Base-by-base conservation (phyloP, 2,329 filamentous ascomycete species). In the Scedosporium apiospermum region DNA sequence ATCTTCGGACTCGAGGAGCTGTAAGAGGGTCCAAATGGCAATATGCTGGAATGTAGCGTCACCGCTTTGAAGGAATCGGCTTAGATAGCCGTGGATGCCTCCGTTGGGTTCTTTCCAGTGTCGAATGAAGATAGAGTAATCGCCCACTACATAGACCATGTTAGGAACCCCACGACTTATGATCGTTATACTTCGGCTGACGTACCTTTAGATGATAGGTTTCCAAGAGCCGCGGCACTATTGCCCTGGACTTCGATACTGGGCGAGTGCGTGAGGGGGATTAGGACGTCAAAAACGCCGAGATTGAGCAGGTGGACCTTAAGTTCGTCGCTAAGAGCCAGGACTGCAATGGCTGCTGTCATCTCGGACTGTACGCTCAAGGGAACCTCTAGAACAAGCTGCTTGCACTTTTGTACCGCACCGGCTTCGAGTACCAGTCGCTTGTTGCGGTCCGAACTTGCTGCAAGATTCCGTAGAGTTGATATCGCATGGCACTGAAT, bases 401-500 rank as follows among this genome's bases (percentile, higher is more conserved):
- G 91, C 77, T 97, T 98, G 86, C 95, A 99, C 75, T 98, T 98
- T 73, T 98, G 92, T 46, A 99, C 95, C 1, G 95, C 95, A 26
- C 95, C 95, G 41, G 95, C 95, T 75, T 98, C 92, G 58, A 99
- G 79, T 1, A 99, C 95, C n/a, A 99, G 82, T 64, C 96, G 90
- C 78, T 99, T 99, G 82, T 99, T 99, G 66, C 91, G 88, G 73
- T 99, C 95, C 6, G 93, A 98, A 76, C 93, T 98, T 62, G 95
- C 95, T 6, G 95, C 95, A 64, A 99, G 82, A 71, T 99, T 99
- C 66, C 95, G 87, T 58, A 99, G 82, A 0, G 95, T 99, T 4
- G 95, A 98, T 67, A 99, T 99, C 63, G 95, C 95, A 72, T 99
- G 95, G 72, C 95, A 99, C 73, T 99, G 95, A 60, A 99, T 99